These are phyloP conservation scores for Pyrenophora graminea DNA, from an alignment of 2,329 filamentous ascomycete genomes.

Conservation along the genomic window DNA sequence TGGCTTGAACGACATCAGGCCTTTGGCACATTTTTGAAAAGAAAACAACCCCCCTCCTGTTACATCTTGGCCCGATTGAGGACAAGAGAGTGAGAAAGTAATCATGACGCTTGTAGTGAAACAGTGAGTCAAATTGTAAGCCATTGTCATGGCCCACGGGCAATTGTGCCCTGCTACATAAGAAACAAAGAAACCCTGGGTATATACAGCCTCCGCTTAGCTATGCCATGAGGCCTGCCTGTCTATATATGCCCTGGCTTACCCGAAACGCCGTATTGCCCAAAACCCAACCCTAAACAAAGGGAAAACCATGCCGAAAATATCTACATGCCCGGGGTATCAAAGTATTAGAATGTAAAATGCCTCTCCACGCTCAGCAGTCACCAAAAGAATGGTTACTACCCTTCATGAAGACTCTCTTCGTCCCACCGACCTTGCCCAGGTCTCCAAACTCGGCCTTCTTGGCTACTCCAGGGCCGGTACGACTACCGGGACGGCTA, in stretches of 20 bases:
- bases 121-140: background rate
- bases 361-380: background rate
- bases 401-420: constrained; percentile 66
- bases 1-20: constrained; percentile 30
- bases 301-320: background rate
- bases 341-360: constrained; percentile 7
- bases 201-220: constrained; percentile 3
- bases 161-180: background rate
- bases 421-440: constrained; percentile 72
- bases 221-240: constrained; percentile 6
- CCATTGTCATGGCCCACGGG: background rate
- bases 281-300: background rate
- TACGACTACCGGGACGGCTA: constrained; percentile 28
- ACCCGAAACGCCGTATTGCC: background rate
- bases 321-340: constrained; percentile 8
- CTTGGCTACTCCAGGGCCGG: constrained; percentile 21
- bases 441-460: constrained; percentile 66
- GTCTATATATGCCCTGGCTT: constrained; percentile 3
- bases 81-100: background rate
- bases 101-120: background rate
- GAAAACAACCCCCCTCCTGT: too few relatives aligned
- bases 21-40: constrained; percentile 28
- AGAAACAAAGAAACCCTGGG: background rate
- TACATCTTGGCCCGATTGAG: too few relatives aligned
- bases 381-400: constrained; percentile 19